Evolutionary conservation across 2,329 filamentous ascomycete genomes (phyloP), one percentile per base, ranked within the genome.

Genomic region (Aspergillus aculeatinus): DNA sequence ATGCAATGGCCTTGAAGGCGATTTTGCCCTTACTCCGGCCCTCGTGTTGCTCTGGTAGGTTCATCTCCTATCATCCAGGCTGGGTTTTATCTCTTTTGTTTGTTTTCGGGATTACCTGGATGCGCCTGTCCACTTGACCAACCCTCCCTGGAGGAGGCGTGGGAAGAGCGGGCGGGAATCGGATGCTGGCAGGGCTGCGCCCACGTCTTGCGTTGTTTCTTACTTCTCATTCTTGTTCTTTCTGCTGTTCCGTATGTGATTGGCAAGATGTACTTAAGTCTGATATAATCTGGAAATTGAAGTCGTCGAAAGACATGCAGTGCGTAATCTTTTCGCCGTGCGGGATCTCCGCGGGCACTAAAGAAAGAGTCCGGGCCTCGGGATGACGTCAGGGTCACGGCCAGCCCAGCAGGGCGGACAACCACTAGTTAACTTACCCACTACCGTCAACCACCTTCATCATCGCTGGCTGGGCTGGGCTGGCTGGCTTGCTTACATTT

Each of bases 1-100:
- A 16, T 7, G 19, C 14, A 19, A 19, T 16, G 16, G 39, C 14
- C 39, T 19, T 9, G 39, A 19, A 19, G 39, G 5, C 49, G 49
- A 31, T 52, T 47, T 55, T 19, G 23, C 31, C 29, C 48, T 11
- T 39, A n/a, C 42, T 31, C 44, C 27, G 39, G 23, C n/a, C 19
- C 27, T 12, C 60, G 54, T 51, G 56, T 60, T 60, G 60, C 66
- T 48, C 65, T 35, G 57, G 63, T 83, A 82, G 82, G 80, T 60
- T 82, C 81, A 83, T 83, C 81, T 75, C 78, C 82, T 83, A 83
- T 78, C 70, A 76, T 81, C 78, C 76, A 75, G 76, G 80, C 79
- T 80, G 76, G 79, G 59, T 70, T 71, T 74, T 16, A 44, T 16
- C 16, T 19, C 6, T 35, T 44, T 44, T 44, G 14, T 19, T 44